Percentiles rank a stretch among this genome's conserved stretches.
Conservation (phyloP, 176 grass and related monocot genomes). For the Oryza nivara region DNA sequence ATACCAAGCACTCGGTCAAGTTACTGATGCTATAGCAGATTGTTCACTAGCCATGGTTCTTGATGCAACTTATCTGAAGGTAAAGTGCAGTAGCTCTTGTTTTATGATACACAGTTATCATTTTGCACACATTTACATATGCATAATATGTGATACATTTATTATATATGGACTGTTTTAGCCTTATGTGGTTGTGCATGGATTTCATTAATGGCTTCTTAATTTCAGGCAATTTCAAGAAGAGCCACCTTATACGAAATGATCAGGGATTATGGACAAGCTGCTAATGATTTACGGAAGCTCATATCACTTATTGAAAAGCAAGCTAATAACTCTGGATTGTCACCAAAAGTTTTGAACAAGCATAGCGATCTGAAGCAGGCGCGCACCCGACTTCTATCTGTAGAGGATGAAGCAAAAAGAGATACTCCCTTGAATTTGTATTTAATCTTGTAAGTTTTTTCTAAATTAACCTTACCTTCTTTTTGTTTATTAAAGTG, state of each 20-base stretch:
- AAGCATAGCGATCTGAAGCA: slow-evolving; percentile 71
- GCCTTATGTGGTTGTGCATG: slow-evolving; percentile 10
- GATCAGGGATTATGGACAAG: slow-evolving; percentile 88
- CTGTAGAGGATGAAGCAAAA: slow-evolving; percentile 75
- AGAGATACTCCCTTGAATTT: slow-evolving; percentile 75
- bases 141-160: not conserved
- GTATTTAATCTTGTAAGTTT: slow-evolving; percentile 95
- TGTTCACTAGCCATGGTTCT: slow-evolving; percentile 96
- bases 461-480: slow-evolving; percentile 25
- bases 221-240: slow-evolving; percentile 92
- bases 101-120: slow-evolving; percentile 6
- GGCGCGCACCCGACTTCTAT: slow-evolving; percentile 56
- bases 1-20: slow-evolving; percentile 88
- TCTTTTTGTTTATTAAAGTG: slow-evolving; percentile 5
- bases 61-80: slow-evolving; percentile 88
- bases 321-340: slow-evolving; percentile 45
- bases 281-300: slow-evolving; percentile 75
- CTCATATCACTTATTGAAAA: slow-evolving; percentile 76
- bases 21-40: slow-evolving; percentile 97
- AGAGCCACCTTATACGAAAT: slow-evolving; percentile 94
- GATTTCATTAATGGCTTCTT: slow-evolving; percentile 36
- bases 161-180: slow-evolving; percentile 7
- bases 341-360: slow-evolving; percentile 55
- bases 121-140: slow-evolving; percentile 29
- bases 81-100: slow-evolving; percentile 39